Base-by-base conservation (phyloP, 1,284 basidiomycete genomes). In the Grifola frondosa region DNA sequence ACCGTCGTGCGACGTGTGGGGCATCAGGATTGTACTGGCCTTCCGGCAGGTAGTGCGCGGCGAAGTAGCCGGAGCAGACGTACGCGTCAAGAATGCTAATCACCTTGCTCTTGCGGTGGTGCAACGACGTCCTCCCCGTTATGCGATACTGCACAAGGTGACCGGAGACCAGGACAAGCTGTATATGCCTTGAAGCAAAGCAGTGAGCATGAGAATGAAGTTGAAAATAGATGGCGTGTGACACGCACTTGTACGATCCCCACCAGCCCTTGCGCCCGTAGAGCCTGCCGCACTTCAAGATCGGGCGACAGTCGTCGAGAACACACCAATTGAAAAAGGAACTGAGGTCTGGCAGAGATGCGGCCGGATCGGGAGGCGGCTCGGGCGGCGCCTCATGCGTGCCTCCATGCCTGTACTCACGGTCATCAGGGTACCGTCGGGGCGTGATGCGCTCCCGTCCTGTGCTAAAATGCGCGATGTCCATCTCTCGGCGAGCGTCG, bases 251-350 rank as follows among this genome's bases (percentile, higher is more conserved):
- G 67, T 83, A 91, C 63, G 79, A 78, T 13, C 84, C 84, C 48
- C 74, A 71, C 42, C 83, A 60, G 4, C 85, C 86, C 48, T 74
- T 74, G 50, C 84, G 78, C 62, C 78, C 77, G 57, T 80, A 92
- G 12, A 89, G 61, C 38, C 80, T 79, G 0, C 91, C 91, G 6
- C 77, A 74, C 56, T 80, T 82, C 26, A 82, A 62, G 40, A 93
- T 81, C 7, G 86, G 74, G 45, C 80, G 77, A 56, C 91, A 94
- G 6, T 78, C 80, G 30, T 85, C 77, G 48, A 92, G 59, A 5
- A 81, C 70, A 60, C 89, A 94, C 91, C 88, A 91, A 54, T 84
- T 85, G 70, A 87, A 91, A 38, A 90, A 64, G 7, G 73, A 69
- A 40, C 75, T 71, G 37, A 90, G 63, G 20, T 80, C 76, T 3